Percentiles rank a stretch among this genome's conserved stretches.
phyloP scores from a whole-genome alignment of 2,329 filamentous ascomycete genomes.

The Penicillium sp. region DNA sequence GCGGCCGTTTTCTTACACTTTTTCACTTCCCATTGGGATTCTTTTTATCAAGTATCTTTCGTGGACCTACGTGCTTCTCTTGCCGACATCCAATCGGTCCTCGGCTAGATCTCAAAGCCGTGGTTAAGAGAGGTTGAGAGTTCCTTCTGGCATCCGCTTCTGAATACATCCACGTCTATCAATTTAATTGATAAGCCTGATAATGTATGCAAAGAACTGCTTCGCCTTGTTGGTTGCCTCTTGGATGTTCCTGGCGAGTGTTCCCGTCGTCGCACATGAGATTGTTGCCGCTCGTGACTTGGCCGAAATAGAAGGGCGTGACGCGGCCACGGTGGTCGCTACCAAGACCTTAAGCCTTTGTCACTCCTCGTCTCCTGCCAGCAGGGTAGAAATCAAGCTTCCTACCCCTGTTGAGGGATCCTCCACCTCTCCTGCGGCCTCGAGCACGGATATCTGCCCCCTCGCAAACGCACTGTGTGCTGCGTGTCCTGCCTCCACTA shows the following conservation, averaged over 20 bases:
- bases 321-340: not conserved
- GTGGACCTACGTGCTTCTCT: not conserved
- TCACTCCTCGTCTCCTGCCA: not conserved
- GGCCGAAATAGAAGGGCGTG: not conserved
- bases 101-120: not conserved
- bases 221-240: slow-evolving; percentile 17
- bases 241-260: slow-evolving; percentile 17
- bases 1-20: not conserved
- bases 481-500: slow-evolving; percentile 9
- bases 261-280: slow-evolving; percentile 9
- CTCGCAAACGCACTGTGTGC: slow-evolving; percentile 16
- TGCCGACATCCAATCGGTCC: not conserved
- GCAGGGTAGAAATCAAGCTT: not conserved
- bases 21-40: not conserved
- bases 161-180: not conserved
- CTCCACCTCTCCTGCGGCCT: not conserved
- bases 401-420: not conserved
- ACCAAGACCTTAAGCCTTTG: not conserved
- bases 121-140: not conserved
- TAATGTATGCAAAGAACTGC: slow-evolving; percentile 21
- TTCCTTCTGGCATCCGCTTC: not conserved
- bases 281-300: not conserved
- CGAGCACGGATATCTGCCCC: slow-evolving; percentile 1
- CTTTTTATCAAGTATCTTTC: not conserved
- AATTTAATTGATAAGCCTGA: slow-evolving; percentile 11